These are phyloP conservation scores for Ophiostoma montium DNA, from an alignment of 2,329 filamentous ascomycete species.

Conservation along the genomic window DNA sequence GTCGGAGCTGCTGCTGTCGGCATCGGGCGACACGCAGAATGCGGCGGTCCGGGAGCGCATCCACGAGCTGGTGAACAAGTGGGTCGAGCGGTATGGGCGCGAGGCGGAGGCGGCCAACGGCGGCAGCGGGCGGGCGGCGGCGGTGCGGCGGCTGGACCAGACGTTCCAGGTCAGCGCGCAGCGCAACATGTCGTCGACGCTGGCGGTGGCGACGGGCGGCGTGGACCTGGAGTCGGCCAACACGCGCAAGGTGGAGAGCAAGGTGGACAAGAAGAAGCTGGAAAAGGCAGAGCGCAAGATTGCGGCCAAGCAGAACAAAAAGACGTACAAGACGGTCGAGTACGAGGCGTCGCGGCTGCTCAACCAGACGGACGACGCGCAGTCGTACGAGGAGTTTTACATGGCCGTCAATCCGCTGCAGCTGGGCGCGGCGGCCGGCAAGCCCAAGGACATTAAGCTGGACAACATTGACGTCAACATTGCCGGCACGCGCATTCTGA, in stretches of 20 bases:
- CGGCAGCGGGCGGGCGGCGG: conserved; percentile 45
- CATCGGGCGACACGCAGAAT: conserved; percentile 64
- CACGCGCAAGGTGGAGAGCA: conserved; percentile 85
- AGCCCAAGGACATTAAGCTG: conserved; percentile 98
- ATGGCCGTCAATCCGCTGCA: conserved; percentile 98
- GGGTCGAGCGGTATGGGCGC: conserved; percentile 68
- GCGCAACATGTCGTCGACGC: conserved; percentile 88
- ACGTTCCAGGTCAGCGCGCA: conserved; percentile 89
- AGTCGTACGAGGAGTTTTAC: conserved; percentile 98
- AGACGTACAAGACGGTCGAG: conserved; percentile 94
- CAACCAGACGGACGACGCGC: conserved; percentile 64
- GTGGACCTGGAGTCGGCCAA: conserved; percentile 94
- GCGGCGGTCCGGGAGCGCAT: conserved; percentile 62
- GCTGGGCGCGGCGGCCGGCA: conserved; percentile 57
- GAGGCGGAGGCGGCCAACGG: conserved; percentile 20
- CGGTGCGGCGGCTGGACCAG: conserved; percentile 79
- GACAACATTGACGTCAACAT: conserved; percentile 94
- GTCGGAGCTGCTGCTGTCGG: conserved; percentile 80
- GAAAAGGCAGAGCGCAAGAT: conserved; percentile 98
- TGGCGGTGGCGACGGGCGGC: conserved; percentile 69
- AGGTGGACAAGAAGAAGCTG: conserved; percentile 96
- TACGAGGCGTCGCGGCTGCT: conserved; percentile 90
- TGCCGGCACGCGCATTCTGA: conserved; percentile 73
- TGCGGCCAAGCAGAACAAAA: conserved; percentile 95
- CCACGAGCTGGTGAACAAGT: conserved; percentile 73